phyloP scores from a whole-genome alignment of 352 stramenopile genomes.

The Phytophthora litchii region DNA sequence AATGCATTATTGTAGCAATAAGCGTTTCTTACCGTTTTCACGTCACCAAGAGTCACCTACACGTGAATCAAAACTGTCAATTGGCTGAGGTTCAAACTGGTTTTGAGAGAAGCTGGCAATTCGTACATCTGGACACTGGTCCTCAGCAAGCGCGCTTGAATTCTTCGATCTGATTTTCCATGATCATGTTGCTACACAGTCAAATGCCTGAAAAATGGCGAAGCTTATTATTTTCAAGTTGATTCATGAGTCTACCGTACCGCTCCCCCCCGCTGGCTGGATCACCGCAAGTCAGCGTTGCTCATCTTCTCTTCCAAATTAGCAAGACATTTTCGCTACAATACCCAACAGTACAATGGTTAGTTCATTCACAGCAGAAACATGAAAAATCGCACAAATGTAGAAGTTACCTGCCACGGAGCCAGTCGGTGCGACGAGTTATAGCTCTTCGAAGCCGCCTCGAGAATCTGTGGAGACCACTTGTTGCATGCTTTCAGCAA shows the following conservation, averaged over 20 bases:
- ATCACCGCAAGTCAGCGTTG: conserved; percentile 59
- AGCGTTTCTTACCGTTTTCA: conserved; percentile 28
- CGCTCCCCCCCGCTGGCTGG: background rate
- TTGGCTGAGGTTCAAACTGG: background rate
- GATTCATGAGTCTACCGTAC: conserved; percentile 15
- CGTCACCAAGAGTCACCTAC: conserved; percentile 29
- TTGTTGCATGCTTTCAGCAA: conserved; percentile 65
- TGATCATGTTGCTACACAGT: background rate
- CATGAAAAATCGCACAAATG: background rate
- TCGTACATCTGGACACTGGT: no score
- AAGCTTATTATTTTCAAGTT: conserved; percentile 13
- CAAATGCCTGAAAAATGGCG: background rate
- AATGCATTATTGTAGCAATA: conserved; percentile 14
- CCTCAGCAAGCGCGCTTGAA: no score
- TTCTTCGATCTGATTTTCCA: background rate
- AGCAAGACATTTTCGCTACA: conserved; percentile 57
- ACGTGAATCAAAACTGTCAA: background rate
- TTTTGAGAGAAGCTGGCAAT: no score
- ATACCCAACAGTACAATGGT: conserved; percentile 1
- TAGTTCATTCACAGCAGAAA: background rate
- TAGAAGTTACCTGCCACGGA: conserved; percentile 62
- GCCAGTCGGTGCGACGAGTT: conserved; percentile 47
- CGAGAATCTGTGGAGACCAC: conserved; percentile 57
- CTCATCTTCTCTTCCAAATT: conserved; percentile 61
- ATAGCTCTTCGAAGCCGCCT: conserved; percentile 57